phyloP scores from a whole-genome alignment of 2,329 filamentous ascomycete genomes.

The Phoma herbarum region DNA sequence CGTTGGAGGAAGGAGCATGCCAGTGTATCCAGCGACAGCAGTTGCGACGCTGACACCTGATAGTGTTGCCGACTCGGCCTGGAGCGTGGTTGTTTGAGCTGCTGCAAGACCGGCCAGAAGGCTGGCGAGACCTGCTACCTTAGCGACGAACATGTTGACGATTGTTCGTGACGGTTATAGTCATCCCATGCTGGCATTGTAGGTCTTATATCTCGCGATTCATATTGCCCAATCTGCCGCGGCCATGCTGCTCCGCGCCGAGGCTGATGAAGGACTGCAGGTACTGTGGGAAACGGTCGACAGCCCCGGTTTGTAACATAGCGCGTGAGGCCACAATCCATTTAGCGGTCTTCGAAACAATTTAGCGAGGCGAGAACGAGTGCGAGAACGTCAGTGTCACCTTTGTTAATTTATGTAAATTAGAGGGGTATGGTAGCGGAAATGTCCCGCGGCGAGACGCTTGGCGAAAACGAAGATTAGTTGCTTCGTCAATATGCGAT shows the following conservation, averaged over 20 bases:
- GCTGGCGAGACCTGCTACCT: slow-evolving; percentile 8
- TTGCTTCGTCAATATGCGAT: not conserved
- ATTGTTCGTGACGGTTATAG: not conserved
- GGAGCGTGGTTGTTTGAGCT: slow-evolving; percentile 35
- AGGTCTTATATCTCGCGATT: not conserved
- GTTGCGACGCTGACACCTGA: slow-evolving; percentile 54
- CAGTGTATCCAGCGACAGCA: slow-evolving; percentile 53
- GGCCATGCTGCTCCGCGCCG: slow-evolving; percentile 4
- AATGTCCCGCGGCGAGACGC: not conserved
- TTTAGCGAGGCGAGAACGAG: not conserved
- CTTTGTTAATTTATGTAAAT: slow-evolving; percentile 18
- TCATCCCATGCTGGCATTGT: not conserved
- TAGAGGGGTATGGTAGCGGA: slow-evolving; percentile 7
- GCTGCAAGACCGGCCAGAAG: slow-evolving; percentile 14
- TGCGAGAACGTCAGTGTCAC: not conserved
- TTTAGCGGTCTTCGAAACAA: slow-evolving; percentile 5
- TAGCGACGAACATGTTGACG: slow-evolving; percentile 6
- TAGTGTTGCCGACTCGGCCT: slow-evolving; percentile 56
- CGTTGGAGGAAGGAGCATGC: slow-evolving; percentile 23
- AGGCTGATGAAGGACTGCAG: slow-evolving; percentile 3
- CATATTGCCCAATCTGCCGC: slow-evolving; percentile 3
- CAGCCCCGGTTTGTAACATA: not conserved
- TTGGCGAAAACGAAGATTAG: slow-evolving; percentile 10
- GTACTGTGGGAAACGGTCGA: slow-evolving; percentile 8
- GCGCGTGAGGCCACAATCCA: not conserved